Percentiles rank a stretch among this genome's conserved stretches.
Evolutionary conservation across 1,284 basidiomycete genomes (phyloP).

Genomic region (Rhodofomes roseus): DNA sequence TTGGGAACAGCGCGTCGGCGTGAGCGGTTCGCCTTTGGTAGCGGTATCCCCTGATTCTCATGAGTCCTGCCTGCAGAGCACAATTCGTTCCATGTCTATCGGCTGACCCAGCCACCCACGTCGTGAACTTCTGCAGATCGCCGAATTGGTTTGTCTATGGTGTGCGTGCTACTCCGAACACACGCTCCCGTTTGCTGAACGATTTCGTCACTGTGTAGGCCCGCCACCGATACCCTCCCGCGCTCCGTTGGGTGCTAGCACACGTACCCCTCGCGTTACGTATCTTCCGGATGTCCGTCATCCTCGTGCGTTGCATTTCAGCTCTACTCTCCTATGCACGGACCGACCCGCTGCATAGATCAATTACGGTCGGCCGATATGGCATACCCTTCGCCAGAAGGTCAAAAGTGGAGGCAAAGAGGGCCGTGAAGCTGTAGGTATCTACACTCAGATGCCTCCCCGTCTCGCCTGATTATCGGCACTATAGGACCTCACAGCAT

Average conservation of each 20-base stretch:
- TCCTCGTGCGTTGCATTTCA: slow-evolving; percentile 25
- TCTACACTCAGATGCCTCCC: not conserved
- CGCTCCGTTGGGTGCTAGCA: slow-evolving; percentile 33
- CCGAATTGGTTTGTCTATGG: slow-evolving; percentile 41
- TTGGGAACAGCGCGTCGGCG: slow-evolving; percentile 38
- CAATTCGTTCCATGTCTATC: slow-evolving; percentile 44
- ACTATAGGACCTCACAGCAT: slow-evolving; percentile 23
- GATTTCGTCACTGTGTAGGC: slow-evolving; percentile 21
- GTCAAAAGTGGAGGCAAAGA: not conserved
- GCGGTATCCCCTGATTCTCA: not conserved
- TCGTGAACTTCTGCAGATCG: slow-evolving; percentile 44
- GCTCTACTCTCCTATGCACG: not conserved
- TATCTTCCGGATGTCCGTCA: slow-evolving; percentile 31
- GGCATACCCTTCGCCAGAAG: not conserved
- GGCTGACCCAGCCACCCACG: slow-evolving; percentile 33
- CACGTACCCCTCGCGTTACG: slow-evolving; percentile 38
- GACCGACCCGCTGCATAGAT: not conserved
- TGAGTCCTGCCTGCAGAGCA: slow-evolving; percentile 25
- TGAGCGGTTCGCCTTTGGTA: slow-evolving; percentile 6
- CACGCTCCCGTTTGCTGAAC: not conserved
- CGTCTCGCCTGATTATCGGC: not conserved
- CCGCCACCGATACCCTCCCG: slow-evolving; percentile 28
- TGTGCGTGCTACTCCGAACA: slow-evolving; percentile 21
- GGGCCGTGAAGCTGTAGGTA: not conserved
- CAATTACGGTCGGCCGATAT: not conserved